Evolutionary conservation across 2,329 filamentous ascomycete genomes (phyloP), one percentile per base, ranked within the genome.

Genomic region (Sarocladiaceae sp.): DNA sequence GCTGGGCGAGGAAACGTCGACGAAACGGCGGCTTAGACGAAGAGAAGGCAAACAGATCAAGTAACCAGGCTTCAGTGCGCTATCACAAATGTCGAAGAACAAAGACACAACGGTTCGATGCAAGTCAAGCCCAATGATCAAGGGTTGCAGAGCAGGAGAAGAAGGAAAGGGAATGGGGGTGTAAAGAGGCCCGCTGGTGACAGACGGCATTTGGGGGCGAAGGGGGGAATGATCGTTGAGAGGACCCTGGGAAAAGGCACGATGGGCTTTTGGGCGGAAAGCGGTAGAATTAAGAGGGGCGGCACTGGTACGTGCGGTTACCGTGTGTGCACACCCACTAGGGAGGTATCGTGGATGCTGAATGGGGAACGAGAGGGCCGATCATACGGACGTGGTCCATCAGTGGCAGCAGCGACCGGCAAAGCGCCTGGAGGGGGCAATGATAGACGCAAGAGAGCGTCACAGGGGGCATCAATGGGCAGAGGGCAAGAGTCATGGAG

Each of bases 241-340:
- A 46, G 40, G 40, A 46, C 40, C 44, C 44, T 33, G 13, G 44
- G 44, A 33, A 44, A 48, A 48, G 44, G n/a, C 44, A 48, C 44
- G 44, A 48, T 48, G 40, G 40, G 40, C 22, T n/a, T 15, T 26
- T 5, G 40, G 40, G 23, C 22, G 22, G 13, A 5, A 28, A 25
- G 22, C 40, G 40, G 15, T 26, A 20, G 25, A 48, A 48, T 48
- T 48, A 33, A 28, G 44, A 20, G 44, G 44, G 44, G 44, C 26
- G n/a, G 44, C 33, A 33, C 44, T 17, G 28, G 17, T 48, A 48
- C 44, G 28, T 11, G 26, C 26, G n/a, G n/a, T n/a, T n/a, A n/a
- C n/a, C n/a, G n/a, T n/a, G n/a, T n/a, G n/a, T n/a, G n/a, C n/a
- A n/a, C n/a, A n/a, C n/a, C n/a, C n/a, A n/a, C n/a, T n/a, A n/a